Conservation (phyloP, 2,329 filamentous ascomycete species). For the Colletotrichum eleusines region DNA sequence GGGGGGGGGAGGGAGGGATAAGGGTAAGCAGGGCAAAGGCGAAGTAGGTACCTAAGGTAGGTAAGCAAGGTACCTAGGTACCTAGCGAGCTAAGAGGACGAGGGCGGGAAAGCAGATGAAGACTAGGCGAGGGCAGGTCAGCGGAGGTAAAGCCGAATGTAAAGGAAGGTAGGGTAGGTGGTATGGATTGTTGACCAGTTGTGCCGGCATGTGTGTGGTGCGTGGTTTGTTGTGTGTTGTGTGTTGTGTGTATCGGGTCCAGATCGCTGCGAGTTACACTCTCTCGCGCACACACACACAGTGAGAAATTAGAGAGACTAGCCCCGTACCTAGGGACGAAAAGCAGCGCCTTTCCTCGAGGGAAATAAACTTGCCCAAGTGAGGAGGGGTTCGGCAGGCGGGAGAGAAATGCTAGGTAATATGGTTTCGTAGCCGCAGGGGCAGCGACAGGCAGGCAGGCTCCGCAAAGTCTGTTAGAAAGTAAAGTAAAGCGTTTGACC, state of each 20-base stretch:
- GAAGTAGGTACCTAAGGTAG: too few relatives aligned
- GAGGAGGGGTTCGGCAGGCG: not conserved
- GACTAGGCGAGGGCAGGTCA: slow-evolving; percentile 9
- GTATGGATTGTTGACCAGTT: slow-evolving; percentile 9
- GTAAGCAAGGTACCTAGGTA: slow-evolving; percentile 3
- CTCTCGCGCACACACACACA: too few relatives aligned
- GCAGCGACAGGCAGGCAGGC: too few relatives aligned
- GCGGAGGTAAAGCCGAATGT: slow-evolving; percentile 6
- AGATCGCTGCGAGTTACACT: not conserved
- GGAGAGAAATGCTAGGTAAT: not conserved
- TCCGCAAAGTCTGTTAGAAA: not conserved
- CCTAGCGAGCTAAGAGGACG: slow-evolving; percentile 5
- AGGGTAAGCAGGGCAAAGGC: not conserved
- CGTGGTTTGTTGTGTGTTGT: not conserved
- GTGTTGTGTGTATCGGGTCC: not conserved
- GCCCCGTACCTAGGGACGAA: not conserved
- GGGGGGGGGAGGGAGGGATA: not conserved
- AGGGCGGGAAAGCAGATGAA: slow-evolving; percentile 9
- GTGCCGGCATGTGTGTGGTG: not conserved
- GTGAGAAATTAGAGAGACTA: not conserved
- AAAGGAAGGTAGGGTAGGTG: slow-evolving; percentile 9
- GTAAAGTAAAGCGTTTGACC: not conserved
- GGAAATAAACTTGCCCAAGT: slow-evolving; percentile 3
- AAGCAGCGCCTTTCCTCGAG: not conserved
- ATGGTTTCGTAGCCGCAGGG: not conserved